A percentile compares a stretch with the other conserved stretches of the same genome.
These are phyloP conservation scores for Saturnispora dispora DNA, from an alignment of 805 yeast species.

Conservation along the genomic window DNA sequence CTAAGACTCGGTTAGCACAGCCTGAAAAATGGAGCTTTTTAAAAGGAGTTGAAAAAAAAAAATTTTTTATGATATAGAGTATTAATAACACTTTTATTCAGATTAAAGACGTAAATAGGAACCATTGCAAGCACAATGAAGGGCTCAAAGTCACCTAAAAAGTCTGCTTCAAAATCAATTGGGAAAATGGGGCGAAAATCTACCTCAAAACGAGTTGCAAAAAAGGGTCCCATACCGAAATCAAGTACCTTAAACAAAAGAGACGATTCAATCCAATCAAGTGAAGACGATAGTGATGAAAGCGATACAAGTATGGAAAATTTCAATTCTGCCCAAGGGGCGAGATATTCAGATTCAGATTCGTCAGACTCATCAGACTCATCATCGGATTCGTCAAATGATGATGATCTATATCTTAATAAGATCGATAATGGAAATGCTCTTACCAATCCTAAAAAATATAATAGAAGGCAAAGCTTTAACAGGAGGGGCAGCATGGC, in stretches of 20 bases:
- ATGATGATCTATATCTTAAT: slow-evolving; percentile 8
- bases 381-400: slow-evolving; percentile 9
- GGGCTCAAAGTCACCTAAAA: slow-evolving; percentile 1
- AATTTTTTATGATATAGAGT: neutral
- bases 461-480: slow-evolving; percentile 2
- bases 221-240: slow-evolving; percentile 17
- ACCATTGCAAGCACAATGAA: neutral
- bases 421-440: neutral
- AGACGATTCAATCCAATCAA: slow-evolving; percentile 17
- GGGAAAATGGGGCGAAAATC: neutral
- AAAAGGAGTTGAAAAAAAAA: neutral
- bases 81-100: neutral
- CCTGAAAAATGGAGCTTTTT: neutral
- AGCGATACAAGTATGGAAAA: slow-evolving; percentile 18
- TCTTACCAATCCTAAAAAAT: neutral
- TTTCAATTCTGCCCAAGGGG: neutral
- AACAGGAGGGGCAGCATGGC: slow-evolving; percentile 14
- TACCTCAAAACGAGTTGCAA: slow-evolving; percentile 13
- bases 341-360: slow-evolving; percentile 3
- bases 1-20: neutral
- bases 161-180: neutral
- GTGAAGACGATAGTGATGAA: slow-evolving; percentile 21
- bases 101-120: neutral
- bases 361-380: slow-evolving; percentile 3
- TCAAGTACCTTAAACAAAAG: slow-evolving; percentile 2